Conservation (phyloP, 331 rosid species). For the Spiraea crenata region DNA sequence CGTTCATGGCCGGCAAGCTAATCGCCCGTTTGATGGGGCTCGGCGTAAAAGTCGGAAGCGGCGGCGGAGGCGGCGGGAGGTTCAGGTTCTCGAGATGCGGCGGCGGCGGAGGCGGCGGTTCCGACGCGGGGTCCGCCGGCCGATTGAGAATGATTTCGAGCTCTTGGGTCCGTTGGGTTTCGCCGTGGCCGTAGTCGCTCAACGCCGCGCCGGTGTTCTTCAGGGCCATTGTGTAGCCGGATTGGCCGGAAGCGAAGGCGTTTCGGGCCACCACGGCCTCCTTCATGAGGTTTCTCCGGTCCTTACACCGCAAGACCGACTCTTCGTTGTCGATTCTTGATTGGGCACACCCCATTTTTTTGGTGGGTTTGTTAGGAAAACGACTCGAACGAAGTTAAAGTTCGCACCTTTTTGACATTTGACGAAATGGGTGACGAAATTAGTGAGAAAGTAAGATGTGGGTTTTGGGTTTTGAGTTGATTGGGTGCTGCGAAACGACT, state of each 20-base stretch:
- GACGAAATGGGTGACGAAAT: neutral
- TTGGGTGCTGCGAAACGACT: neutral
- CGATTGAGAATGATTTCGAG: slow-evolving; percentile 21
- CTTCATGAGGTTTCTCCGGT: slow-evolving; percentile 56
- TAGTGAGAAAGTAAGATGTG: neutral
- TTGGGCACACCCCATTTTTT: slow-evolving; percentile 75
- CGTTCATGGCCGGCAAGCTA: slow-evolving; percentile 55
- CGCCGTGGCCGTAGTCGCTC: slow-evolving; percentile 77
- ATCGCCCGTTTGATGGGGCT: slow-evolving; percentile 48
- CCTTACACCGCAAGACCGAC: slow-evolving; percentile 73
- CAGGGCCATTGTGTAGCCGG: slow-evolving; percentile 62
- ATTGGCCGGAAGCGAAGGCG: slow-evolving; percentile 78
- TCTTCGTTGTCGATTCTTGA: slow-evolving; percentile 82
- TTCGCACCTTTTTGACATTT: slow-evolving; percentile 2
- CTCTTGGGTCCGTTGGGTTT: slow-evolving; percentile 36
- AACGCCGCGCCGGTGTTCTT: slow-evolving; percentile 86
- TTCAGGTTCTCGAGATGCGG: slow-evolving; percentile 43
- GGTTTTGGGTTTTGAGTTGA: neutral
- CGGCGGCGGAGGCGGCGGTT: slow-evolving; percentile 70
- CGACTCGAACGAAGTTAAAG: neutral
- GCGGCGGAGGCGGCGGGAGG: slow-evolving; percentile 71
- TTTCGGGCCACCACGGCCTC: slow-evolving; percentile 73
- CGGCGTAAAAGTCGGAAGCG: slow-evolving; percentile 64
- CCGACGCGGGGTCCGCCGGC: slow-evolving; percentile 26
- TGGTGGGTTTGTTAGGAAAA: neutral